Percentiles rank a stretch among this genome's conserved stretches.
Evolutionary conservation across 2,329 filamentous ascomycete species (phyloP).

Genomic region (Penicillium olsonii): DNA sequence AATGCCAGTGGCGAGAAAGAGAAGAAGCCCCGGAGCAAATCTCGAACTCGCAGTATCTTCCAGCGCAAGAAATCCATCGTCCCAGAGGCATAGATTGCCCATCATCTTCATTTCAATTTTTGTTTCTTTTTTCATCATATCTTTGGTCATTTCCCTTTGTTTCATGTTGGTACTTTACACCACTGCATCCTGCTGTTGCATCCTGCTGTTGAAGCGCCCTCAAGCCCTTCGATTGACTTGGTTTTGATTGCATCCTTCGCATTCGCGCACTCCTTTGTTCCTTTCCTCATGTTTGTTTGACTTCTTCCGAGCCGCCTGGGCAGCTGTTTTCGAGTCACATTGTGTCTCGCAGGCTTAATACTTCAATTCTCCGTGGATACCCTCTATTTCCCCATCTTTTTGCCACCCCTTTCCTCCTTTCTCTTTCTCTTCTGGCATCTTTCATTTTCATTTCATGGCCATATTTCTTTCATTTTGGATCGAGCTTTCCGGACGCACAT

Average conservation of each 20-base stretch:
- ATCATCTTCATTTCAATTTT: not conserved
- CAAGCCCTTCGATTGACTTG: constrained; percentile 14
- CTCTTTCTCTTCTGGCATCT: constrained; percentile 11
- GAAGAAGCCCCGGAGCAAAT: constrained; percentile 74
- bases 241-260: constrained; percentile 7
- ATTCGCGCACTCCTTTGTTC: constrained; percentile 13
- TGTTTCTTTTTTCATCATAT: constrained; percentile 1
- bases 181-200: constrained; percentile 23
- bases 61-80: constrained; percentile 56
- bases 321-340: constrained; percentile 22
- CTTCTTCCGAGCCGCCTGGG: constrained; percentile 26
- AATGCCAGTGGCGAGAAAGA: constrained; percentile 57
- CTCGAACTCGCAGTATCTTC: constrained; percentile 73
- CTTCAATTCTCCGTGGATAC: constrained; percentile 29
- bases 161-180: not conserved
- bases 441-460: constrained; percentile 16
- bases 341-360: constrained; percentile 25
- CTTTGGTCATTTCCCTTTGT: not conserved
- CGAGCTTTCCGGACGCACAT: constrained; percentile 1
- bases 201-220: constrained; percentile 21
- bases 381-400: constrained; percentile 18
- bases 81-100: constrained; percentile 27
- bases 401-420: constrained; percentile 12
- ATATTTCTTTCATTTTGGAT: constrained; percentile 7
- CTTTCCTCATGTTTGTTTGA: constrained; percentile 19